Evolutionary conservation across 192 early-diverging fungal genomes (phyloP).

Genomic region (Linnemannia hyalina): DNA sequence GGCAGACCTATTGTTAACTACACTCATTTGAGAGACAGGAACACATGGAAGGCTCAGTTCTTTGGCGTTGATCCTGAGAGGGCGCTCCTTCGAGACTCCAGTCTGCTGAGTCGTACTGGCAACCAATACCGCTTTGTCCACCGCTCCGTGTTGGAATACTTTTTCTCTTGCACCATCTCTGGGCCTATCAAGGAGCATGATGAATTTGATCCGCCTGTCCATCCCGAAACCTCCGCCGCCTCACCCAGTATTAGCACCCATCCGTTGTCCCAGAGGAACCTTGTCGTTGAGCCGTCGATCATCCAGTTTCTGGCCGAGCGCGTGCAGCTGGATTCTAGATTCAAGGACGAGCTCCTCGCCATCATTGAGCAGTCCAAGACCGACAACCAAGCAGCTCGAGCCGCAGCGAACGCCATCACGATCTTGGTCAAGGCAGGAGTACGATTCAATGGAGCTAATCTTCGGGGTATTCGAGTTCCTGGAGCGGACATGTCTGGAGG

Average conservation of each 20-base stretch:
- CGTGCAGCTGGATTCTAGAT: not conserved
- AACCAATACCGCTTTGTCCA: slow-evolving; percentile 23
- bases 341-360: slow-evolving; percentile 13
- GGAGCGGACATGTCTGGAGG: slow-evolving; percentile 13
- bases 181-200: not conserved
- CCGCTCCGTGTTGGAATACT: slow-evolving; percentile 13
- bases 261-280: not conserved
- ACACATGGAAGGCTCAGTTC: no score
- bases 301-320: slow-evolving; percentile 14
- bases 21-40: no score
- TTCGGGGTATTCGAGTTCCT: slow-evolving; percentile 9
- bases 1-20: no score
- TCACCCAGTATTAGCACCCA: not conserved
- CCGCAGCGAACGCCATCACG: slow-evolving; percentile 22
- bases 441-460: slow-evolving; percentile 7
- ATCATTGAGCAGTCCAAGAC: slow-evolving; percentile 19
- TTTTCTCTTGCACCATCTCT: slow-evolving; percentile 9
- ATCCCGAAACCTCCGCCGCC: not conserved
- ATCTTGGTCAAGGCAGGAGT: slow-evolving; percentile 12
- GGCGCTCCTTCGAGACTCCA: no score
- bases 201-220: not conserved
- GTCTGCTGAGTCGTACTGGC: not conserved
- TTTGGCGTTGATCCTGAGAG: no score
- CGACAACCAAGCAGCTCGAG: not conserved
- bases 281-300: not conserved